Evolutionary conservation across 2,329 filamentous ascomycete species (phyloP).

Genomic region (Nigrograna mackinnonii): DNA sequence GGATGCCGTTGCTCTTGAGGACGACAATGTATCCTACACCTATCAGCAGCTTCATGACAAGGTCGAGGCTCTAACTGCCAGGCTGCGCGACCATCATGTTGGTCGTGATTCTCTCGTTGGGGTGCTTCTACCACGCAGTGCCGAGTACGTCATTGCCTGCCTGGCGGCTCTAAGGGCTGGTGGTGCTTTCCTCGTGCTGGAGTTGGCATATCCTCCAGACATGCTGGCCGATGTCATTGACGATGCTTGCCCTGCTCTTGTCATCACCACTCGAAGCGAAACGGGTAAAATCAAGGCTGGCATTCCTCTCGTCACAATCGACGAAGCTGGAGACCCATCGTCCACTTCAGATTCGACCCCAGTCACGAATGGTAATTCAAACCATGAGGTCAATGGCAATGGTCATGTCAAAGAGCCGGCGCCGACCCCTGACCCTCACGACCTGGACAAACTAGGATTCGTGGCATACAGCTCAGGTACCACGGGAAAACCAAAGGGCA

Average conservation of each 20-base stretch:
- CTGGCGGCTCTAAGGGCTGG: constrained; percentile 77
- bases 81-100: constrained; percentile 69
- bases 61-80: constrained; percentile 66
- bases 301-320: constrained; percentile 67
- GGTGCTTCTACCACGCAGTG: constrained; percentile 74
- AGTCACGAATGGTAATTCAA: no score
- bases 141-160: constrained; percentile 78
- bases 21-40: constrained; percentile 68
- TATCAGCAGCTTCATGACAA: constrained; percentile 73
- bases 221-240: constrained; percentile 76
- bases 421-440: constrained; percentile 63
- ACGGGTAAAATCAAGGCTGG: constrained; percentile 66
- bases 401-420: constrained; percentile 46
- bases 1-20: constrained; percentile 71
- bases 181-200: constrained; percentile 78
- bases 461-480: constrained; percentile 82
- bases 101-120: constrained; percentile 75
- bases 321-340: constrained; percentile 45
- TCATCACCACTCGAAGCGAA: constrained; percentile 70
- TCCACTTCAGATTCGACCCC: no score
- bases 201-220: constrained; percentile 76
- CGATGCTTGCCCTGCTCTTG: constrained; percentile 71
- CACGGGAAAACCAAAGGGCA: constrained; percentile 79
- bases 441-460: constrained; percentile 75
- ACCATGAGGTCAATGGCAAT: constrained; percentile 42